phyloP scores from a whole-genome alignment of 441 rosid species.

The Pelargonium australe region DNA sequence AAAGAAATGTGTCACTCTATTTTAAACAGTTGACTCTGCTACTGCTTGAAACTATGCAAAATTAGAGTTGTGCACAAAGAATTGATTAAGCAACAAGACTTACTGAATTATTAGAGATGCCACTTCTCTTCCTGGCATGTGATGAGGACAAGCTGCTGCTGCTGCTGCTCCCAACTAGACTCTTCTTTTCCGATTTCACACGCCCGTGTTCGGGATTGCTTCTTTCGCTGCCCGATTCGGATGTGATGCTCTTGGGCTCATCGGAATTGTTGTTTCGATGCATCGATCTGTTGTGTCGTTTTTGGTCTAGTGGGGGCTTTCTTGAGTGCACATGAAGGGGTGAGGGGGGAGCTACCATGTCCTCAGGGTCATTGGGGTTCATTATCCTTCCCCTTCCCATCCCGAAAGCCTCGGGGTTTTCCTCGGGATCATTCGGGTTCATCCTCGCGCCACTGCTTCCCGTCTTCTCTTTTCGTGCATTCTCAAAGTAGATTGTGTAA shows the following conservation, averaged over 20 bases:
- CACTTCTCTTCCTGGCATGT: constrained; percentile 20
- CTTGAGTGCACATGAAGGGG: background rate
- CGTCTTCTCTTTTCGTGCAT: constrained; percentile 38
- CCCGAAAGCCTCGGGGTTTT: constrained; percentile 42
- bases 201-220: constrained; percentile 15
- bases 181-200: constrained; percentile 16
- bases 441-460: constrained; percentile 19
- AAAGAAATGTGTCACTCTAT: no score
- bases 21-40: no score
- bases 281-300: background rate
- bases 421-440: constrained; percentile 50
- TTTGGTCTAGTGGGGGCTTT: background rate
- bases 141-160: constrained; percentile 4
- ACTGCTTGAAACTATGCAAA: no score
- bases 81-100: background rate
- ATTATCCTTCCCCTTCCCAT: background rate
- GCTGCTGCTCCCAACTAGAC: constrained; percentile 10
- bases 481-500: constrained; percentile 46
- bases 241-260: constrained; percentile 5
- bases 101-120: constrained; percentile 19
- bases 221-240: constrained; percentile 22
- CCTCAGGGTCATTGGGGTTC: constrained; percentile 6
- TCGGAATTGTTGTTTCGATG: background rate
- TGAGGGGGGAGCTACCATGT: background rate
- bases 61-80: no score